phyloP scores from a whole-genome alignment of 108 stramenopile genomes.

The Fistulifera pelliculosa region DNA sequence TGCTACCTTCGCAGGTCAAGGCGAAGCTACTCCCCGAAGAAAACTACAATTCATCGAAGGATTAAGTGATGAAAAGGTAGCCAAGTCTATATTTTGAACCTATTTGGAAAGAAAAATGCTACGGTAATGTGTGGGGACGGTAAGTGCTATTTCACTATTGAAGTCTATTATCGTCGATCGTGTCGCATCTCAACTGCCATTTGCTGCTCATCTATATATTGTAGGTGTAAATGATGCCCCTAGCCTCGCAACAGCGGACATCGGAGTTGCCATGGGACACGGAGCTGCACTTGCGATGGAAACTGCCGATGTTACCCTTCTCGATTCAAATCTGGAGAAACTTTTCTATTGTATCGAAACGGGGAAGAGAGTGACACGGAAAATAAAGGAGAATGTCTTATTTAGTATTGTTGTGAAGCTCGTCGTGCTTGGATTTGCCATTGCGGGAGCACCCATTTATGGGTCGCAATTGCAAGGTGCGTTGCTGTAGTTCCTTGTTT shows the following conservation, averaged over 20 bases:
- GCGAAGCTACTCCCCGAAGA: slow-evolving; percentile 65
- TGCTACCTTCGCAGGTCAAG: slow-evolving; percentile 30
- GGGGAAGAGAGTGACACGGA: slow-evolving; percentile 51
- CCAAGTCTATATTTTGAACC: slow-evolving; percentile 14
- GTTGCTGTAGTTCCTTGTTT: too few species aligned
- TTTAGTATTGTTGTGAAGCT: slow-evolving; percentile 53
- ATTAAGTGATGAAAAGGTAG: slow-evolving; percentile 8
- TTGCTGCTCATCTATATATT: neutral
- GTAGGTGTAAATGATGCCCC: slow-evolving; percentile 91
- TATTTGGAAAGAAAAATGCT: slow-evolving; percentile 8
- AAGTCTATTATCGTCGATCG: too few species aligned
- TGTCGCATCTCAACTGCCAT: neutral
- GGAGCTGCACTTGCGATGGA: slow-evolving; percentile 96
- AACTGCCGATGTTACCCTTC: slow-evolving; percentile 61
- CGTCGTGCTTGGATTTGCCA: slow-evolving; percentile 54
- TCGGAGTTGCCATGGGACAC: slow-evolving; percentile 93
- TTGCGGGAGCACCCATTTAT: slow-evolving; percentile 48
- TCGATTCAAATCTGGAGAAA: slow-evolving; percentile 73
- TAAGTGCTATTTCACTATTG: too few species aligned
- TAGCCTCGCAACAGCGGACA: slow-evolving; percentile 85
- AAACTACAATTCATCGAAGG: slow-evolving; percentile 35
- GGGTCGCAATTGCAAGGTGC: slow-evolving; percentile 55
- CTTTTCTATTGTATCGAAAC: slow-evolving; percentile 41
- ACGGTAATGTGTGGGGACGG: slow-evolving; percentile 91
- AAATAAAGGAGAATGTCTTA: slow-evolving; percentile 57